These are phyloP conservation scores for Colletotrichum spinosum DNA, from an alignment of 2,329 filamentous ascomycete genomes.

Conservation along the genomic window DNA sequence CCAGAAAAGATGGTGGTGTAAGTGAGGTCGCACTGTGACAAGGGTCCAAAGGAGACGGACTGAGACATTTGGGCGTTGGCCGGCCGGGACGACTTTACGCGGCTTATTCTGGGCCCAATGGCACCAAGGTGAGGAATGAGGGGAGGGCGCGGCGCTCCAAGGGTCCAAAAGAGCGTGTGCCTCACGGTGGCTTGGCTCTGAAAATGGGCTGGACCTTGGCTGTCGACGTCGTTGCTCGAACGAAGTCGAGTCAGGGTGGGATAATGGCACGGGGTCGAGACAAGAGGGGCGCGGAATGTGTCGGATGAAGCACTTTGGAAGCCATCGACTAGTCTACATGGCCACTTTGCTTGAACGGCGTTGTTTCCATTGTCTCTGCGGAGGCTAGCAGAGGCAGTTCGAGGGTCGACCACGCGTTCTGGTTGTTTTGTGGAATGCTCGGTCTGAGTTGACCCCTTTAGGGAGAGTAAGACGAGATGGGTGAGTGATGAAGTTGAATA, in stretches of 20 bases:
- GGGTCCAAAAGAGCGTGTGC: conserved; percentile 8
- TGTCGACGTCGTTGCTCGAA: background rate
- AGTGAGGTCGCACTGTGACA: conserved; percentile 21
- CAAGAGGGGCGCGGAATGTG: conserved; percentile 14
- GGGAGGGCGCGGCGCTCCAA: background rate
- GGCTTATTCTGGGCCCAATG: conserved; percentile 10
- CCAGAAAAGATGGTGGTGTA: conserved; percentile 27
- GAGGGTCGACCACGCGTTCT: conserved; percentile 9
- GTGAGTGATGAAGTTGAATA: background rate
- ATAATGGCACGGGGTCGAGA: conserved; percentile 17
- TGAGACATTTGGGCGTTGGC: conserved; percentile 19
- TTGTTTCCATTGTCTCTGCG: conserved; percentile 23
- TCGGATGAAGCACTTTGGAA: conserved; percentile 32
- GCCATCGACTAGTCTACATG: background rate
- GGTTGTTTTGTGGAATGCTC: background rate
- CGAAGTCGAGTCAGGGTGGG: background rate
- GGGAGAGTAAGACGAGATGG: background rate
- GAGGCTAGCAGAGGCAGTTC: background rate
- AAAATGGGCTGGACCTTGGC: conserved; percentile 9
- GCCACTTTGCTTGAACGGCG: background rate
- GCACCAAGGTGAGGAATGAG: conserved; percentile 1
- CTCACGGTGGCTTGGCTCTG: conserved; percentile 18
- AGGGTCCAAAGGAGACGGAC: conserved; percentile 20
- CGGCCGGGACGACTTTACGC: conserved; percentile 29
- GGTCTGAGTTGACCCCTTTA: background rate